Conservation (phyloP, 257 asterid species). For the Solanum neorickii region DNA sequence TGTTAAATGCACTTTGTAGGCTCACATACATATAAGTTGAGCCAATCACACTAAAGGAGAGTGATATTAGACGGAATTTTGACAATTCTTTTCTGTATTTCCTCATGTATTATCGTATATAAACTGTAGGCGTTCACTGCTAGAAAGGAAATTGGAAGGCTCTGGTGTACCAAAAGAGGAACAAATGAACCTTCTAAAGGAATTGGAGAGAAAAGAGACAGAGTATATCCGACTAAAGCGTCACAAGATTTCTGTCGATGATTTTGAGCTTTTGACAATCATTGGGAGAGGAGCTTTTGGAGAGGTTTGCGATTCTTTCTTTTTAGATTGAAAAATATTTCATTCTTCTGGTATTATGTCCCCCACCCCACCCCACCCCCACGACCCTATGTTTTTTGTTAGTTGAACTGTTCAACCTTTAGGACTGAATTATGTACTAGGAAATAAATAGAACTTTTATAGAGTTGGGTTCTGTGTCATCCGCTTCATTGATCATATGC, state of each 20-base stretch:
- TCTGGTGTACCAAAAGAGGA: constrained; percentile 65
- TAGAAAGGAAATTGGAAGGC: constrained; percentile 45
- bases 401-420: not conserved
- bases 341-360: not conserved
- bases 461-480: not conserved
- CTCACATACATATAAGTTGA: not conserved
- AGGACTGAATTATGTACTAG: not conserved
- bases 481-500: not conserved
- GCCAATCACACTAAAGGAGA: not conserved
- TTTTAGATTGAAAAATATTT: not conserved
- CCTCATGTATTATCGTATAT: not conserved
- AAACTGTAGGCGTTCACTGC: constrained; percentile 46
- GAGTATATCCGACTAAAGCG: constrained; percentile 72
- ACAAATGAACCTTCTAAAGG: constrained; percentile 48
- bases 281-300: constrained; percentile 93
- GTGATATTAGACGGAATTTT: not conserved
- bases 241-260: constrained; percentile 61
- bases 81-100: not conserved
- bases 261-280: constrained; percentile 60
- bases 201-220: constrained; percentile 69
- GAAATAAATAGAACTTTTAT: not conserved
- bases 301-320: constrained; percentile 44
- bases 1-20: not conserved
- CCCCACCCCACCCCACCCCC: not conserved
- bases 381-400: not conserved